A percentile compares a stretch with the other conserved stretches of the same genome.
Conservation (phyloP, 139 green algal genomes). For the Chlorella vulgaris region DNA sequence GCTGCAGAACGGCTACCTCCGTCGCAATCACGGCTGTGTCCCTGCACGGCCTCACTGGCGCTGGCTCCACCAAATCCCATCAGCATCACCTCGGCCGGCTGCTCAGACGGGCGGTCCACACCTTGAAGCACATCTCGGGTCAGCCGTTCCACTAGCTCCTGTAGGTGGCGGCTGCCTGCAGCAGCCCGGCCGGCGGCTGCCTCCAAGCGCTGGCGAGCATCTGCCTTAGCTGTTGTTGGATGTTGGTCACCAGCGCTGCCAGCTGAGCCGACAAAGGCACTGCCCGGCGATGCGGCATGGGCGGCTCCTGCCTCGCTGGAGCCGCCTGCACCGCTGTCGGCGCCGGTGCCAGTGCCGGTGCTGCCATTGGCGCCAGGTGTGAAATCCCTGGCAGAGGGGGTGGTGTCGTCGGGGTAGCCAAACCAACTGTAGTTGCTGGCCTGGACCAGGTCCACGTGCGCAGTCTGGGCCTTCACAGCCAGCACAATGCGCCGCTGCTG, state of each 20-base stretch:
- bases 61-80: neutral
- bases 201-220: neutral
- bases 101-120: neutral
- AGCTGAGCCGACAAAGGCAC: no score
- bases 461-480: slow-evolving; percentile 31
- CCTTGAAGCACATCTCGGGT: neutral
- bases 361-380: slow-evolving; percentile 59
- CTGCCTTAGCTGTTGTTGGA: no score
- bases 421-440: slow-evolving; percentile 80
- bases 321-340: neutral
- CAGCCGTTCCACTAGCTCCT: slow-evolving; percentile 11
- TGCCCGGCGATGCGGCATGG: no score
- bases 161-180: neutral
- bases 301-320: no score
- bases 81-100: neutral
- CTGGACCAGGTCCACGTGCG: slow-evolving; percentile 66
- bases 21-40: no score
- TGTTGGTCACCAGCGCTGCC: neutral
- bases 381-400: slow-evolving; percentile 62
- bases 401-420: slow-evolving; percentile 84
- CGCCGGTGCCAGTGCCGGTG: neutral
- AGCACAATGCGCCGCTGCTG: slow-evolving; percentile 65
- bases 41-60: no score
- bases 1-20: no score
- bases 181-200: neutral